These are phyloP conservation scores for Corchorus olitorius DNA, from an alignment of 345 rosid species.

Conservation along the genomic window DNA sequence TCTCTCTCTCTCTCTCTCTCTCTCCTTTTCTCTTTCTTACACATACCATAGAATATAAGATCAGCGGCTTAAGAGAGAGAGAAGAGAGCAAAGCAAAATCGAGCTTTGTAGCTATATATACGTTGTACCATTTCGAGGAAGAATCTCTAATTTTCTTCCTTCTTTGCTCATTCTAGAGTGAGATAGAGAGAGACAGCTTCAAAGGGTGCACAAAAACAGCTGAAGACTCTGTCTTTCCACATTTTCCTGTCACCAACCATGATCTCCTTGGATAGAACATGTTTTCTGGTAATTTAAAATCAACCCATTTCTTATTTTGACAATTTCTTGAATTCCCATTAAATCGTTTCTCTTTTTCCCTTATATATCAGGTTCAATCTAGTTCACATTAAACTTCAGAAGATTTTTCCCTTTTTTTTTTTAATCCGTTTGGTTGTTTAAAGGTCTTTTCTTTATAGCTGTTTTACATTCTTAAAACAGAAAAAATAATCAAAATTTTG, in stretches of 20 bases:
- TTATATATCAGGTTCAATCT: neutral
- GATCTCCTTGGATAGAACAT: conserved; percentile 50
- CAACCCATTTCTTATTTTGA: conserved; percentile 12
- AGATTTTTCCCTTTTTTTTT: neutral
- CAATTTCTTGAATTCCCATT: conserved; percentile 2
- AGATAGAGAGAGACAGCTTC: neutral
- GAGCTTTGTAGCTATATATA: neutral
- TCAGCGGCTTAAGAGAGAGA: conserved; percentile 2
- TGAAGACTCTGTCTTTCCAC: conserved; percentile 25
- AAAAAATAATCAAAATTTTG: neutral
- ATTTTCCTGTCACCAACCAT: conserved; percentile 44
- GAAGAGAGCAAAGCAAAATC: conserved; percentile 12
- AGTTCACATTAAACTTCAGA: neutral
- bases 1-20: conserved; percentile 22
- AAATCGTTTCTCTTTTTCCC: neutral
- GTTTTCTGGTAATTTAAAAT: conserved; percentile 48
- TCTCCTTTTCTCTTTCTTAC: conserved; percentile 2
- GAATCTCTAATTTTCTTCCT: conserved; percentile 14
- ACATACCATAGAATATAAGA: neutral
- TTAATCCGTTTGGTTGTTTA: neutral
- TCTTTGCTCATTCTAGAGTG: neutral
- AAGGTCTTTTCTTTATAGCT: conserved; percentile 6
- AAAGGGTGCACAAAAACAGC: neutral
- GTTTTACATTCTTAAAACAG: neutral
- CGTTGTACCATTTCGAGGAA: neutral